Evolutionary conservation across 331 rosid genomes (phyloP).

Genomic region (Arachis monticola): DNA sequence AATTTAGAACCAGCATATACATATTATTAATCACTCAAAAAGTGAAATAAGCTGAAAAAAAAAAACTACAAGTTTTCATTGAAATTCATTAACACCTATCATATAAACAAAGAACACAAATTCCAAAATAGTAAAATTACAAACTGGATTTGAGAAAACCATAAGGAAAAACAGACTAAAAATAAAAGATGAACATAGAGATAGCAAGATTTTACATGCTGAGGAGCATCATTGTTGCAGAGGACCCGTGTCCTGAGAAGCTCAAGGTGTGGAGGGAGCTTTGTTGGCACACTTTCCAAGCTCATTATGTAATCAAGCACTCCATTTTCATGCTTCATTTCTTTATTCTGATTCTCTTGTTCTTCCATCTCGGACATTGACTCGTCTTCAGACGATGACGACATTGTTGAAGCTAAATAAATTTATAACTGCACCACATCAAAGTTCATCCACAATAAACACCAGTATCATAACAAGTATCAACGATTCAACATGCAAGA

Average conservation of each 20-base stretch:
- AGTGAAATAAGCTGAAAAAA: background rate
- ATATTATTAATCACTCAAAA: slow-evolving; percentile 1
- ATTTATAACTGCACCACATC: too few species aligned
- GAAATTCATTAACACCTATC: background rate
- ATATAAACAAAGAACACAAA: background rate
- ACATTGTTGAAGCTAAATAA: slow-evolving; percentile 1
- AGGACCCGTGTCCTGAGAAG: slow-evolving; percentile 75
- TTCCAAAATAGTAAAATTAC: background rate
- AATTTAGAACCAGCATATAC: background rate
- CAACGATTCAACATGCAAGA: too few species aligned
- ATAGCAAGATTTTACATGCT: slow-evolving; percentile 54
- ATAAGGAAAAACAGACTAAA: background rate
- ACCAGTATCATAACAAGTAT: too few species aligned
- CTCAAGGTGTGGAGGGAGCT: slow-evolving; percentile 69
- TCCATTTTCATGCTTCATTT: slow-evolving; percentile 4
- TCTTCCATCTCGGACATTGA: slow-evolving; percentile 42
- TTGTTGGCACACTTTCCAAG: slow-evolving; percentile 71
- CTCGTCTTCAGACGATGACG: slow-evolving; percentile 30
- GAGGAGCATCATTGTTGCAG: slow-evolving; percentile 82
- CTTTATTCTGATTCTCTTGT: slow-evolving; percentile 29
- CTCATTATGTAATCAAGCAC: slow-evolving; percentile 59
- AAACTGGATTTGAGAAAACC: background rate
- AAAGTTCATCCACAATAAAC: too few species aligned
- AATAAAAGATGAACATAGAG: background rate
- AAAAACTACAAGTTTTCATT: background rate